A percentile compares a stretch with the other conserved stretches of the same genome.
phyloP scores from a whole-genome alignment of 208 protist genomes.

The Acanthamoeba divionensis region DNA sequence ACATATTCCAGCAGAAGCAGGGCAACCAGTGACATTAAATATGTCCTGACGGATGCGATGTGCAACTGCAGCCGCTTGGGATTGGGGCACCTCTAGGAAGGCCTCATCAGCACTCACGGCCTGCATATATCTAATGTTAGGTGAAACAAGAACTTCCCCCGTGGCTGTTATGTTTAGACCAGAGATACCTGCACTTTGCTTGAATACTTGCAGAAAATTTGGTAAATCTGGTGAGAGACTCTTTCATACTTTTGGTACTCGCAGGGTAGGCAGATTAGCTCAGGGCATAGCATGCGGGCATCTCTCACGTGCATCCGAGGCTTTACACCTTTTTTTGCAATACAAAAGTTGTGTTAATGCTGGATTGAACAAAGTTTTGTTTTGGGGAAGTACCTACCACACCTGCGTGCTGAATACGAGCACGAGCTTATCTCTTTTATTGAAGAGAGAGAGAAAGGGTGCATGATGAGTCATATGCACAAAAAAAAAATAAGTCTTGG shows the following conservation, averaged over 20 bases:
- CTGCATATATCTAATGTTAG: background rate
- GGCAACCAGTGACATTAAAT: slow-evolving; percentile 13
- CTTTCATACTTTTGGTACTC: slow-evolving; percentile 42
- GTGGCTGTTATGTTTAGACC: no score
- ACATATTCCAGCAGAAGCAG: slow-evolving; percentile 24
- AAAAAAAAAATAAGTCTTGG: no score
- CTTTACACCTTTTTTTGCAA: background rate
- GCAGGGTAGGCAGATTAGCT: slow-evolving; percentile 8
- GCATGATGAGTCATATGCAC: no score
- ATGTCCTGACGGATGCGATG: background rate
- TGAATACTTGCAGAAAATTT: slow-evolving; percentile 40
- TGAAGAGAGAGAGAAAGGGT: no score
- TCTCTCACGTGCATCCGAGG: slow-evolving; percentile 24
- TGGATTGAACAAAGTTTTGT: no score
- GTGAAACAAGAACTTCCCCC: no score
- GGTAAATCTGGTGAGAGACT: slow-evolving; percentile 44
- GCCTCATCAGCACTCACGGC: slow-evolving; percentile 41
- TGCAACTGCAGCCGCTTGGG: background rate
- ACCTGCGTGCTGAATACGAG: background rate
- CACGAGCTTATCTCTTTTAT: no score
- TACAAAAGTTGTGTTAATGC: no score
- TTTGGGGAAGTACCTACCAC: no score
- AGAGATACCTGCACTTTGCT: background rate
- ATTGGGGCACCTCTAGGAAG: background rate
- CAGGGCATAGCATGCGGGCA: slow-evolving; percentile 8